Percentiles rank a stretch among this genome's conserved stretches.
These are phyloP conservation scores for Salix koriyanagi DNA, from an alignment of 345 rosid genomes.

Conservation along the genomic window DNA sequence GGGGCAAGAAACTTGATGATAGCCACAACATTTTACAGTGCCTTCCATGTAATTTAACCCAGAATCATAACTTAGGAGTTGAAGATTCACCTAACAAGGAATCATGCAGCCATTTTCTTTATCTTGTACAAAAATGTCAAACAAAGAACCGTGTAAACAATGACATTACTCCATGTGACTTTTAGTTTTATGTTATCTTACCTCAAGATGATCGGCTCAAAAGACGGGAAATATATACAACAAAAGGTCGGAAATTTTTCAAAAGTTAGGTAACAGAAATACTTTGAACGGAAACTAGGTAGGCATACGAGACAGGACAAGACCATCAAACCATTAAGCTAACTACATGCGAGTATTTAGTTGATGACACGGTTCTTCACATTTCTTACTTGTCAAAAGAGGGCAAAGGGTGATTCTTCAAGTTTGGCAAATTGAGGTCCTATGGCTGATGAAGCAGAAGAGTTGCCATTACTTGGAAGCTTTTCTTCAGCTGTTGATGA, in stretches of 20 bases:
- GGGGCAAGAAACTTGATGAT: not conserved
- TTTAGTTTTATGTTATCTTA: not conserved
- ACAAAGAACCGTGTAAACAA: not conserved
- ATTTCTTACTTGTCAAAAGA: not conserved
- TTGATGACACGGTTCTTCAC: not conserved
- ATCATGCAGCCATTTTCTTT: not conserved
- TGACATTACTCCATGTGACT: not conserved
- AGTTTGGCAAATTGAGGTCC: not conserved
- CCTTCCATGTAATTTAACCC: not conserved
- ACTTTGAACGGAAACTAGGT: no score
- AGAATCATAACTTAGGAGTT: not conserved
- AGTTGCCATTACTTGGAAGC: slow-evolving; percentile 21
- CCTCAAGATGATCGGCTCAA: no score
- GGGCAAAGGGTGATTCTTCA: not conserved
- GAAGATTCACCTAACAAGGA: not conserved
- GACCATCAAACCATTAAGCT: not conserved
- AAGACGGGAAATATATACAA: no score
- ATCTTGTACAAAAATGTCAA: not conserved
- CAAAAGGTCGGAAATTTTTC: no score
- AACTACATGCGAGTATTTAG: not conserved
- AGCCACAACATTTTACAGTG: not conserved
- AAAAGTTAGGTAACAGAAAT: no score
- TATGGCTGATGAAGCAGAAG: slow-evolving; percentile 21
- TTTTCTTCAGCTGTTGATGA: slow-evolving; percentile 1
- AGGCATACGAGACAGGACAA: not conserved